These are phyloP conservation scores for Cordyceps pruinosa DNA, from an alignment of 2,329 filamentous ascomycete species.

Conservation along the genomic window DNA sequence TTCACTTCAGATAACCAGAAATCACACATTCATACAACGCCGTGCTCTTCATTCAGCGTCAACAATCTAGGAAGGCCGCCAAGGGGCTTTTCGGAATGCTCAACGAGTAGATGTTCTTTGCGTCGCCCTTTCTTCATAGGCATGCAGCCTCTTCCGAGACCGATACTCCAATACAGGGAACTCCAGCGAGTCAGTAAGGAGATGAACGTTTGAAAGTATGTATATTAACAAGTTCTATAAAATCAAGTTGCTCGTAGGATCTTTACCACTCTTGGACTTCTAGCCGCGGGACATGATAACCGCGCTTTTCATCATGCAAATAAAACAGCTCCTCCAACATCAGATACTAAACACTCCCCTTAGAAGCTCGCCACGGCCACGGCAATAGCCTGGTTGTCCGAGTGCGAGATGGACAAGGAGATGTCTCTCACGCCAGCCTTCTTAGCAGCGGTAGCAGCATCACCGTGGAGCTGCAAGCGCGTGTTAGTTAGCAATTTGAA, in stretches of 20 bases:
- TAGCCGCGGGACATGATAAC: background rate
- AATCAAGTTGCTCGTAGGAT: conserved; percentile 7
- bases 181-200: background rate
- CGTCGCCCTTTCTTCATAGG: background rate
- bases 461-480: conserved; percentile 66
- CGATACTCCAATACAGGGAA: no score
- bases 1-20: background rate
- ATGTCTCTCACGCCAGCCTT: conserved; percentile 82
- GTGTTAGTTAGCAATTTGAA: conserved; percentile 30
- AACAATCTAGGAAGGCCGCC: background rate
- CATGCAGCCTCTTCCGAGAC: background rate
- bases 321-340: conserved; percentile 1
- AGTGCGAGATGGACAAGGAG: conserved; percentile 92
- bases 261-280: background rate
- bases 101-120: background rate
- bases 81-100: background rate
- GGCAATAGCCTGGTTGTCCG: conserved; percentile 86
- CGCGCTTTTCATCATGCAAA: conserved; percentile 3
- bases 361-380: conserved; percentile 82
- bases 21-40: no score
- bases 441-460: conserved; percentile 75
- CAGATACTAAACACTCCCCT: conserved; percentile 14
- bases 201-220: background rate
- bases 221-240: conserved; percentile 12
- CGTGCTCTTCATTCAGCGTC: background rate